Evolutionary conservation across 2,329 filamentous ascomycete genomes (phyloP).

Genomic region (Hymenotorrendiella dingleyae): DNA sequence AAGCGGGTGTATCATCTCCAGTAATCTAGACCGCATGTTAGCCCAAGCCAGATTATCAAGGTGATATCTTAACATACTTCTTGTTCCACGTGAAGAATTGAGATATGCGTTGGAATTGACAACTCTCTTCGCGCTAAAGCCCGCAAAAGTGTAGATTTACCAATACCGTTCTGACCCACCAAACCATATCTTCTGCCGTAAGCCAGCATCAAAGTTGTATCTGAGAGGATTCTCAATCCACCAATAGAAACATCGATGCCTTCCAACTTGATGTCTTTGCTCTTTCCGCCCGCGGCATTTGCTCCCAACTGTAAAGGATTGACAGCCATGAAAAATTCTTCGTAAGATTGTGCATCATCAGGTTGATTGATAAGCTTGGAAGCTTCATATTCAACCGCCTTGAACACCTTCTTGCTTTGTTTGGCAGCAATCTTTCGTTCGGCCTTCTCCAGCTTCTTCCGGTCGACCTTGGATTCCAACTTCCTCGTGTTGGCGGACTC

Average conservation of each 20-base stretch:
- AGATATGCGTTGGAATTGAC: constrained; percentile 92
- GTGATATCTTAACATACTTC: constrained; percentile 51
- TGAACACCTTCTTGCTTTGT: constrained; percentile 97
- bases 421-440: constrained; percentile 97
- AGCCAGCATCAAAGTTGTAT: constrained; percentile 83
- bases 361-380: constrained; percentile 81
- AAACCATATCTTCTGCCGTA: constrained; percentile 94
- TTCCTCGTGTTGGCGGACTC: constrained; percentile 91
- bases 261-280: constrained; percentile 98
- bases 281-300: constrained; percentile 69
- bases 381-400: constrained; percentile 96
- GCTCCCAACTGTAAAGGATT: constrained; percentile 87
- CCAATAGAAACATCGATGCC: constrained; percentile 92
- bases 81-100: constrained; percentile 97
- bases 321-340: constrained; percentile 99
- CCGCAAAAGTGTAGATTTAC: constrained; percentile 89
- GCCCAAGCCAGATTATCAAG: constrained; percentile 6
- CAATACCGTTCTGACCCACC: constrained; percentile 98
- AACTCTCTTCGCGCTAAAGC: constrained; percentile 91
- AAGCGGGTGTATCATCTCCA: constrained; percentile 88
- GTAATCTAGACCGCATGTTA: constrained; percentile 55
- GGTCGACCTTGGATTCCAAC: constrained; percentile 94
- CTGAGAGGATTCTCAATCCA: constrained; percentile 80
- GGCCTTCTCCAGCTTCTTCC: constrained; percentile 98
- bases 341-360: constrained; percentile 83